Evolutionary conservation across 441 rosid genomes (phyloP).

Genomic region (Syzygium syzygioides): DNA sequence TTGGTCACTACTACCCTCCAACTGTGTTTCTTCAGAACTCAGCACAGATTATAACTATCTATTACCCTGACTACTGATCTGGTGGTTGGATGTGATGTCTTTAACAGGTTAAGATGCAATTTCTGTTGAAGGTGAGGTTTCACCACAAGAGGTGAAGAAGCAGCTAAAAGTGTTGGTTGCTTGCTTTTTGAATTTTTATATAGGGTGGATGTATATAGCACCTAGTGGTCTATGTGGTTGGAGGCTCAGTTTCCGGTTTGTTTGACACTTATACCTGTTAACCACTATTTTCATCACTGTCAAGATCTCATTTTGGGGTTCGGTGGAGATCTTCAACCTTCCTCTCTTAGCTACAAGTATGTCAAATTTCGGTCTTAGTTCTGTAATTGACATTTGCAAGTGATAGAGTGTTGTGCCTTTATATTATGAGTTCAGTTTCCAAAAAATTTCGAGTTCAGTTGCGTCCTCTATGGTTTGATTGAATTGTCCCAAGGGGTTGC

Average conservation of each 20-base stretch:
- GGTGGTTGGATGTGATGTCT: neutral
- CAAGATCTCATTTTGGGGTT: constrained; percentile 52
- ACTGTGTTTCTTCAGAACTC: neutral
- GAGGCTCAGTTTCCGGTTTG: neutral
- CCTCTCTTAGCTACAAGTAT: neutral
- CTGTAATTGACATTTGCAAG: constrained; percentile 8
- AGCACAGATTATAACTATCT: neutral
- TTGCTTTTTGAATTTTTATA: neutral
- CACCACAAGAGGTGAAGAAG: constrained; percentile 67
- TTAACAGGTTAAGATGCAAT: constrained; percentile 89
- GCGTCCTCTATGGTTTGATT: neutral
- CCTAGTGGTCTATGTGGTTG: neutral
- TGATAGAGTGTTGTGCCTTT: neutral
- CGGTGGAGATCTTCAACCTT: constrained; percentile 27
- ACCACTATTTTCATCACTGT: neutral
- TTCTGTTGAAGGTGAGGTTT: constrained; percentile 89
- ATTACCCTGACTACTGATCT: neutral
- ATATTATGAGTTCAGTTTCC: neutral
- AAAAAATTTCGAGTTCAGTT: neutral
- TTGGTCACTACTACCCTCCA: neutral
- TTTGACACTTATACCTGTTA: neutral
- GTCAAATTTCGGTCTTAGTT: neutral
- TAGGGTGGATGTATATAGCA: neutral
- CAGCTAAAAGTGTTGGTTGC: neutral
- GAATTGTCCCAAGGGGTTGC: neutral